These are phyloP conservation scores for Adansonia gregorii DNA, from an alignment of 441 rosid species.

Conservation along the genomic window DNA sequence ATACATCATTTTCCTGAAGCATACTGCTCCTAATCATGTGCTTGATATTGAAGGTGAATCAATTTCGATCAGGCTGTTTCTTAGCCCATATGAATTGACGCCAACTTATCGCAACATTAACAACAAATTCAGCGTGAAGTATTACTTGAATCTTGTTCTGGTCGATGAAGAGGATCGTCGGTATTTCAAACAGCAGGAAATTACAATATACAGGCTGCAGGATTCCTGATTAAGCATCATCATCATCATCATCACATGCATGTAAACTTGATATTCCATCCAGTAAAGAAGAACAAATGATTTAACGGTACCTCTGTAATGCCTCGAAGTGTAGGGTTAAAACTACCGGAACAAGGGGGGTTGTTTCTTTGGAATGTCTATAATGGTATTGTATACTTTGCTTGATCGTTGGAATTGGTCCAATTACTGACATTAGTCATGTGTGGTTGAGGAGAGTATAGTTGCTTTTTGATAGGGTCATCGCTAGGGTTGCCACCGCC, in stretches of 20 bases:
- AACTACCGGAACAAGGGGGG: background rate
- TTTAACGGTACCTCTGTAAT: slow-evolving; percentile 51
- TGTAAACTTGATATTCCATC: slow-evolving; percentile 25
- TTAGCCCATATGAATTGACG: slow-evolving; percentile 92
- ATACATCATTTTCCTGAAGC: background rate
- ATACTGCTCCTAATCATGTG: slow-evolving; percentile 11
- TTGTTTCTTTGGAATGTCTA: slow-evolving; percentile 17
- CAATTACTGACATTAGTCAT: slow-evolving; percentile 11
- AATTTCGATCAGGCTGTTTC: slow-evolving; percentile 87
- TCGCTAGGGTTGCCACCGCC: background rate
- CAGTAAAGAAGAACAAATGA: slow-evolving; percentile 28
- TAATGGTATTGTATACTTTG: slow-evolving; percentile 28
- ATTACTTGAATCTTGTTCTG: slow-evolving; percentile 86
- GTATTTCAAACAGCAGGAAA: slow-evolving; percentile 94
- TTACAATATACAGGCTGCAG: slow-evolving; percentile 83
- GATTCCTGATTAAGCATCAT: slow-evolving; percentile 71
- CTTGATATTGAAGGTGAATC: slow-evolving; percentile 69
- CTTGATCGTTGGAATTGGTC: slow-evolving; percentile 8
- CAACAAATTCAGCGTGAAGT: slow-evolving; percentile 95
- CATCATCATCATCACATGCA: slow-evolving; percentile 39
- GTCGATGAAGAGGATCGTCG: slow-evolving; percentile 97
- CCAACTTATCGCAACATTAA: slow-evolving; percentile 91
- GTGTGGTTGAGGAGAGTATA: background rate
- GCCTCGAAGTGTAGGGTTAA: slow-evolving; percentile 34
- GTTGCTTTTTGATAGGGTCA: slow-evolving; percentile 4